Conservation (phyloP, 371 early-diverging fungal genomes). For the Mycotypha africana region DNA sequence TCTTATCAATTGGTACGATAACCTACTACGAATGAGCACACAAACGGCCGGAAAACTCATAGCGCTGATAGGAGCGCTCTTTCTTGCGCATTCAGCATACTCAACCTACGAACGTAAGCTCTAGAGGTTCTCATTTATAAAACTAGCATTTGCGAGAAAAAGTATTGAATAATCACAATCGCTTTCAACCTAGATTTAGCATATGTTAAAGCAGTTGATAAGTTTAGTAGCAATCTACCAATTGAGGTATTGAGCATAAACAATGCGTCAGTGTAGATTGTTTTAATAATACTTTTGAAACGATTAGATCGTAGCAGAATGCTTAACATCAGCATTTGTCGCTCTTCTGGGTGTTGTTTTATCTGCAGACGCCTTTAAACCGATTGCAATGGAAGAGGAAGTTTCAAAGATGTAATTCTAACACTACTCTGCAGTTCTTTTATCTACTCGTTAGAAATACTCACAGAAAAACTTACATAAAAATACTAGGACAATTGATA, state of each 20-base stretch:
- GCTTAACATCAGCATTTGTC: conserved; percentile 31
- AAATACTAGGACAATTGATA: conserved; percentile 55
- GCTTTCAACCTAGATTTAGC: conserved; percentile 56
- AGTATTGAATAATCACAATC: too few species aligned
- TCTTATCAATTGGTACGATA: background rate
- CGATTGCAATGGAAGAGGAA: conserved; percentile 55
- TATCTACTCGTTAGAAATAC: too few species aligned
- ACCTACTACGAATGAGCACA: conserved; percentile 10
- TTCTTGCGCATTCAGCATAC: conserved; percentile 60
- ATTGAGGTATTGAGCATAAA: conserved; percentile 40
- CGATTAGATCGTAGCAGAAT: conserved; percentile 33
- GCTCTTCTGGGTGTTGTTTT: conserved; percentile 36
- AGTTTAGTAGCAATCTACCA: conserved; percentile 47
- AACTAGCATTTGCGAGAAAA: background rate
- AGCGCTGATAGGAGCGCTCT: conserved; percentile 46
- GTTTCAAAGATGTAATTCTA: conserved; percentile 60
- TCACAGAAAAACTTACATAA: too few species aligned
- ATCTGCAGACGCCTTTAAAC: conserved; percentile 55
- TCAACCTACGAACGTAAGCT: conserved; percentile 71
- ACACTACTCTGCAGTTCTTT: too few species aligned
- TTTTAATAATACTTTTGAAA: too few species aligned
- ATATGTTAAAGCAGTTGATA: conserved; percentile 61
- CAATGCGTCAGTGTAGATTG: background rate
- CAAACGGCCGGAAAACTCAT: conserved; percentile 40
- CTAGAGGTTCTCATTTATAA: too few species aligned